Base-by-base conservation (phyloP, 2,329 filamentous ascomycete species). In the Aureobasidium sp. region DNA sequence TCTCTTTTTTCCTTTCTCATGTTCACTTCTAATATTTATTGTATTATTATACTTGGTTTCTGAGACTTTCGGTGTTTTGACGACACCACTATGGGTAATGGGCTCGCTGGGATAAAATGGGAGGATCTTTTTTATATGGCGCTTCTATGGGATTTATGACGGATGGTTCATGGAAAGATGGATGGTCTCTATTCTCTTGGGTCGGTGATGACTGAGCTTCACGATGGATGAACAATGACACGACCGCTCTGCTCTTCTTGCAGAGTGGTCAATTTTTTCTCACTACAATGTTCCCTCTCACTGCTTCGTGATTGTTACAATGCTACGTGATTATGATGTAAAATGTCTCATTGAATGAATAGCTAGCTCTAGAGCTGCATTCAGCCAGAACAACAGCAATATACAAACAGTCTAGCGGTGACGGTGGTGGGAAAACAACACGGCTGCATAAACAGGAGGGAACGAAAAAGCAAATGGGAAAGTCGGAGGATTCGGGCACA, bases 381-480 rank as follows among this genome's bases (percentile, higher is more conserved):
- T 51, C 16, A 20, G 4, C 27, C 53, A 20, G n/a, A 23, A 31
- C 16, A 31, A n/a, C 4, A 31, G 29, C 18, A 33, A 10, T 45
- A 8, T 4, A 58, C 38, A 13, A 38, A 27, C 23, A 11, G 23
- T 42, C 15, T 20, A 55, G 53, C 27, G 38, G 38, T 43, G 38
- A 58, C 27, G 38, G 15, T 29, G 8, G 33, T 29, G 33, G n/a
- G 53, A 31, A 42, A 55, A 27, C 29, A 33, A 36, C 48, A 16
- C n/a, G 10, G 45, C 25, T 48, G 25, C 25, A 48, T 48, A n/a
- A n/a, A n/a, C 23, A 23, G 18, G 11, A 16, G 13, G 31, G 33
- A 29, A 43, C 38, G 7, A 58, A 58, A 58, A 58, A 58, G 54
- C 54, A 58, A 56, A 31, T 58, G 54, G 38, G 13, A 36, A 25